These are phyloP conservation scores for Endothia cerciana DNA, from an alignment of 2,329 filamentous ascomycete genomes.

Conservation along the genomic window DNA sequence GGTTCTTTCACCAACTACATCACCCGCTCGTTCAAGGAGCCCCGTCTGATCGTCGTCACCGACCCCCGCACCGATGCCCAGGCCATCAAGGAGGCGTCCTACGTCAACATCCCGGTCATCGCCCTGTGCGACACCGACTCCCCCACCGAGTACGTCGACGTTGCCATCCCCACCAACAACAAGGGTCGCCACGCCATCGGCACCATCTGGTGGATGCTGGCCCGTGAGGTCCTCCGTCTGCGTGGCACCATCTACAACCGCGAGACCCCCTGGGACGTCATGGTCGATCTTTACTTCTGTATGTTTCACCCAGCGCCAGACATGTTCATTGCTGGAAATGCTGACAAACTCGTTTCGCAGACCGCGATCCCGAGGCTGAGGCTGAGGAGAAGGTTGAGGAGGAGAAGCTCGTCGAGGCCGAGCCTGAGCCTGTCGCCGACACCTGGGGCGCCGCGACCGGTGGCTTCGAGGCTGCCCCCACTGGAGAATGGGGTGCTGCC, in stretches of 20 bases:
- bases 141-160: conserved; percentile 98
- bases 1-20: conserved; percentile 99
- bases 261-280: conserved; percentile 98
- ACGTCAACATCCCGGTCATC: conserved; percentile 99
- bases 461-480: conserved; percentile 65
- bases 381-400: conserved; percentile 96
- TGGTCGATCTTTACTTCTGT: conserved; percentile 99
- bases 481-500: conserved; percentile 61
- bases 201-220: conserved; percentile 99
- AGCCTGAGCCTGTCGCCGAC: conserved; percentile 74
- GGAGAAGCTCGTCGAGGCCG: conserved; percentile 85
- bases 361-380: conserved; percentile 99
- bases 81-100: conserved; percentile 99
- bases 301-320: conserved; percentile 42
- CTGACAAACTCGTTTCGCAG: conserved; percentile 41
- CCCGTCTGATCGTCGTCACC: conserved; percentile 98
- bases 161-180: conserved; percentile 99
- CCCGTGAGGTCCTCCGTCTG: conserved; percentile 98
- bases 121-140: conserved; percentile 99
- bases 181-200: conserved; percentile 99
- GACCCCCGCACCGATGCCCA: conserved; percentile 99
- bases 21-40: conserved; percentile 99
- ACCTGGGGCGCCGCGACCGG: conserved; percentile 84
- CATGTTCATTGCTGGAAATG: background rate
- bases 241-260: conserved; percentile 95